Conservation (phyloP, 1,284 basidiomycete genomes). For the Lignosus rhinocerotis region DNA sequence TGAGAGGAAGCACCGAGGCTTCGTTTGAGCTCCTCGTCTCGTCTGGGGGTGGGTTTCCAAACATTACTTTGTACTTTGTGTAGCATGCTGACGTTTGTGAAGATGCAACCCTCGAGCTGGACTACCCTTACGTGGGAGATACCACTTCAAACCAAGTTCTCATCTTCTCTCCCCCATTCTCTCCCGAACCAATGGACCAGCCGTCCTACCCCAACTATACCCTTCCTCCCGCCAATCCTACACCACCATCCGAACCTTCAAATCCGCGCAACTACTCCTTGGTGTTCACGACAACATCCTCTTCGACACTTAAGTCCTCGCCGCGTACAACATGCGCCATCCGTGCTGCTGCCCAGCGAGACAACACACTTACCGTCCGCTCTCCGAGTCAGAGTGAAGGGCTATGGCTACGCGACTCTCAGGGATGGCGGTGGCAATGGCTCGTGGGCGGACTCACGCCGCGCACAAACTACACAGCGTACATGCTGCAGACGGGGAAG, state of each 20-base stretch:
- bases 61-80: not conserved
- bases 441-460: constrained; percentile 57
- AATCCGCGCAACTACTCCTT: constrained; percentile 53
- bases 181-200: constrained; percentile 31
- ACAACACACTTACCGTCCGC: constrained; percentile 12
- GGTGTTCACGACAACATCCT: constrained; percentile 49
- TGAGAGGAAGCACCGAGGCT: constrained; percentile 36
- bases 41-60: constrained; percentile 43
- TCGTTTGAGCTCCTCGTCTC: constrained; percentile 63
- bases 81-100: not conserved
- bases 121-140: constrained; percentile 71
- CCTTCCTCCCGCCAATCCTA: constrained; percentile 59
- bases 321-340: constrained; percentile 63
- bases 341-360: constrained; percentile 31
- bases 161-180: constrained; percentile 67
- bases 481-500: constrained; percentile 49
- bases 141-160: constrained; percentile 74
- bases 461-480: constrained; percentile 72
- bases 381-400: constrained; percentile 35
- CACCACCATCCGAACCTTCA: constrained; percentile 42
- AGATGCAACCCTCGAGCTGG: constrained; percentile 27
- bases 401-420: constrained; percentile 53
- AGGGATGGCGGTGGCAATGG: constrained; percentile 71
- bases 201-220: constrained; percentile 83
- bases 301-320: constrained; percentile 41